These are phyloP conservation scores for Tremellales sp. DNA, from an alignment of 1,284 basidiomycete species.

Conservation along the genomic window DNA sequence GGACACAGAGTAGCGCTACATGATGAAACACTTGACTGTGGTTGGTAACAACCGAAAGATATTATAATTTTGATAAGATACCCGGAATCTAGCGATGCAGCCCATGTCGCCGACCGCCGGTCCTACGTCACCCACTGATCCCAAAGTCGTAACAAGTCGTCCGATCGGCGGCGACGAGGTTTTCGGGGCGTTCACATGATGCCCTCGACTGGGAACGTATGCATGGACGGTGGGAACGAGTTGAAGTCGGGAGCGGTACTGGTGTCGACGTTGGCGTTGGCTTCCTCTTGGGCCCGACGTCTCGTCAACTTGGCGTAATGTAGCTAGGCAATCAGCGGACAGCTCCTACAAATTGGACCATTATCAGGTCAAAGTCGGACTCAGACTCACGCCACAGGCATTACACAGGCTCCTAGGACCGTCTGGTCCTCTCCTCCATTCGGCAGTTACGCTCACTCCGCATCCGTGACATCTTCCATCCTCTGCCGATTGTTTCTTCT, in stretches of 20 bases:
- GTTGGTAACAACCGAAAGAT: no score
- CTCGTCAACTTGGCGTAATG: slow-evolving; percentile 18
- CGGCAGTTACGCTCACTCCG: slow-evolving; percentile 13
- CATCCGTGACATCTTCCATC: slow-evolving; percentile 29
- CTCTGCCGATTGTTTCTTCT: background rate
- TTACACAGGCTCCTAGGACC: slow-evolving; percentile 34
- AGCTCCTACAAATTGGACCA: background rate
- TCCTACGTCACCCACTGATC: no score
- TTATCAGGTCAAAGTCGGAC: background rate
- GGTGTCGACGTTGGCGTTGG: slow-evolving; percentile 34
- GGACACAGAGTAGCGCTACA: no score
- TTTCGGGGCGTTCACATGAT: no score
- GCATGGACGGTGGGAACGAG: no score
- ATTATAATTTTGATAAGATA: no score
- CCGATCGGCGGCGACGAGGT: no score
- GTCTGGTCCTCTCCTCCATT: slow-evolving; percentile 34
- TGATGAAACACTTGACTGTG: no score
- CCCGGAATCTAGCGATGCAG: no score
- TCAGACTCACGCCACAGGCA: slow-evolving; percentile 29
- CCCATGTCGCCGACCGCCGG: no score
- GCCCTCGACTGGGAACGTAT: background rate
- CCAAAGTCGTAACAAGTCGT: no score
- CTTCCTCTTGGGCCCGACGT: background rate
- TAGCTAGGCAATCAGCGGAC: slow-evolving; percentile 4
- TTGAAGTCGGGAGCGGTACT: slow-evolving; percentile 36